Base-by-base conservation (phyloP, 2,329 filamentous ascomycete species). In the Talaromyces rugulosus region DNA sequence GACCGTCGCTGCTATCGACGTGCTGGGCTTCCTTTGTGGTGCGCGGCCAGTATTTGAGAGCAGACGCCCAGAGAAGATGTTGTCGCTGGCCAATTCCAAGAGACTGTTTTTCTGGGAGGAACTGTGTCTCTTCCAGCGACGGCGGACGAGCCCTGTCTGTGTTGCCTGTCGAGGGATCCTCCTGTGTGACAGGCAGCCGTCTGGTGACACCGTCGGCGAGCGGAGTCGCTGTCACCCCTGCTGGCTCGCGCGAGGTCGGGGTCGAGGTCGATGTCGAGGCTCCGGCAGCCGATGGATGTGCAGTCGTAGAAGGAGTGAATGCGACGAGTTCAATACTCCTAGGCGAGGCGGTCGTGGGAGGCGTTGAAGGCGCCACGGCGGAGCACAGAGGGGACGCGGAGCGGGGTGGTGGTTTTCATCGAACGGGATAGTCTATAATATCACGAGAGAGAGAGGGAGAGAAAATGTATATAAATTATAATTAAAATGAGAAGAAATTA, bases 271-370 rank as follows among this genome's bases (percentile, higher is more conserved):
- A 3, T 6, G 34, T 34, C 30, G 44, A 36, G 47, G 40, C 54
- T 47, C 31, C 47, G 44, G 53, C 44, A 12, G 36, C 5, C 16
- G 30, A 28, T 16, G 27, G 16, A 30, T 9, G 33, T 14, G 50
- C 36, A 16, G 36, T 9, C 18, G 27, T 2, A 33, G 30, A 47
- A 34, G 65, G 52, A 44, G 66, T 56, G 63, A 71, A 67, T 51
- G 72, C 65, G 66, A 67, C 69, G 62, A 76, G 74, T 64, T 77
- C 74, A 62, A 76, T 71, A 59, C 68, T 70, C 64, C 51, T 30
- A 47, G 61, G 34, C 51, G 33, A 58, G 31, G 28, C 52, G 42
- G 53, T 66, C 58, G 64, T 51, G 59, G 67, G 61, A 56, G 65
- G 36, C 16, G 36, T 40, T 40, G 36, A 40, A 40, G 36, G 62